phyloP scores from a whole-genome alignment of 805 yeast genomes.

The Ascoidea asiatica region DNA sequence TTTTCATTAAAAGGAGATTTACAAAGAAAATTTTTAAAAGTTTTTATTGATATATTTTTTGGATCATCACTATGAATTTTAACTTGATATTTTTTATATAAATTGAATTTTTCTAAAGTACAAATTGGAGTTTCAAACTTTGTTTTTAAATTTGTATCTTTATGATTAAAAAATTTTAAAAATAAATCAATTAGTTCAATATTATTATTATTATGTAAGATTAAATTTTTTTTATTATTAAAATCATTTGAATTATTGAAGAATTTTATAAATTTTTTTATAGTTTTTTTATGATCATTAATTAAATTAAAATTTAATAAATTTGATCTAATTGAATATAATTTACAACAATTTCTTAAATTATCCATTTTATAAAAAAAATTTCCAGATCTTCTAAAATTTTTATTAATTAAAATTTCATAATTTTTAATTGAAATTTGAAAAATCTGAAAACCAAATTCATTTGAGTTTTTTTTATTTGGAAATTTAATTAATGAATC shows the following conservation, averaged over 20 bases:
- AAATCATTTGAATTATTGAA: slow-evolving; percentile 14
- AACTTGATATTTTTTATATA: slow-evolving; percentile 61
- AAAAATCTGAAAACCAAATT: slow-evolving; percentile 20
- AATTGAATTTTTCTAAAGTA: slow-evolving; percentile 42
- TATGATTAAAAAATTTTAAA: slow-evolving; percentile 9
- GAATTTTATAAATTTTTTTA: slow-evolving; percentile 44
- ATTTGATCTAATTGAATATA: slow-evolving; percentile 63
- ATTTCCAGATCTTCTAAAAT: slow-evolving; percentile 69
- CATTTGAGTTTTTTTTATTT: background rate
- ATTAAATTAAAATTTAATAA: slow-evolving; percentile 29
- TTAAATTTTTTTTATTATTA: slow-evolving; percentile 8
- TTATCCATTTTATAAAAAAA: slow-evolving; percentile 57
- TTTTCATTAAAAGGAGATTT: slow-evolving; percentile 49
- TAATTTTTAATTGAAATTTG: slow-evolving; percentile 39
- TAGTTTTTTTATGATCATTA: slow-evolving; percentile 54
- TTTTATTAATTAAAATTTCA: slow-evolving; percentile 53
- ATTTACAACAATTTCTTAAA: slow-evolving; percentile 62
- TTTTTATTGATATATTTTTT: slow-evolving; percentile 26
- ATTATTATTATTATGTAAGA: slow-evolving; percentile 3
- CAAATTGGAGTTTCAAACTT: slow-evolving; percentile 37
- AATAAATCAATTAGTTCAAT: too few species aligned
- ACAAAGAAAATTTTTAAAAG: slow-evolving; percentile 59
- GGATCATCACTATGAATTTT: slow-evolving; percentile 51
- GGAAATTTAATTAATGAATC: too few species aligned
- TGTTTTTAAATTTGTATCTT: slow-evolving; percentile 22